Conservation (phyloP, 1,284 basidiomycete genomes). For the Cerioporus squamosus region DNA sequence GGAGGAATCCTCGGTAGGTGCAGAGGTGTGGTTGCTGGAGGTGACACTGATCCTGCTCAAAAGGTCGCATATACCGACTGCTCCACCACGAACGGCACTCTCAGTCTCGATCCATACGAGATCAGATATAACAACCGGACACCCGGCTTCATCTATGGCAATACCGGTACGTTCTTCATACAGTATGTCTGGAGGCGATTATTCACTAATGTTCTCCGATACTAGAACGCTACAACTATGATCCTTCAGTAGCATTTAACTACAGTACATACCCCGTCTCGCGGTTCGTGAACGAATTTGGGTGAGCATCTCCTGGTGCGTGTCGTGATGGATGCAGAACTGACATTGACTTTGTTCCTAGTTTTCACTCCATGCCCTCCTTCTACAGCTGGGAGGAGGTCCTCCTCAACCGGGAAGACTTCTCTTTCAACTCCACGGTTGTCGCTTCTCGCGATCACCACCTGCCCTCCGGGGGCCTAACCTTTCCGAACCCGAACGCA, state of each 20-base stretch:
- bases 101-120: conserved; percentile 60
- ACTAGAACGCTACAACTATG: conserved; percentile 60
- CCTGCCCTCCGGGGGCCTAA: conserved; percentile 56
- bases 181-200: neutral
- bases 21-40: neutral
- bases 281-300: conserved; percentile 68
- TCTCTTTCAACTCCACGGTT: conserved; percentile 62
- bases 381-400: conserved; percentile 68
- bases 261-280: conserved; percentile 58
- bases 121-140: conserved; percentile 57
- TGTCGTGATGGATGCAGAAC: no score
- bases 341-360: conserved; percentile 26
- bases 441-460: conserved; percentile 65
- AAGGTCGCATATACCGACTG: conserved; percentile 67
- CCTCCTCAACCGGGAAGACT: conserved; percentile 52
- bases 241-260: conserved; percentile 57
- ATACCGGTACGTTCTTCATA: conserved; percentile 44
- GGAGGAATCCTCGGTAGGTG: conserved; percentile 53
- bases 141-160: conserved; percentile 59
- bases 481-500: conserved; percentile 64
- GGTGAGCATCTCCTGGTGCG: conserved; percentile 35
- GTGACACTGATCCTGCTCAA: neutral
- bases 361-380: conserved; percentile 69
- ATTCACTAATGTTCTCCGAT: neutral
- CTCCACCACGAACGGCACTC: conserved; percentile 61